phyloP scores from a whole-genome alignment of 2,329 filamentous ascomycete genomes.

The Proliferodiscus dingleyae region DNA sequence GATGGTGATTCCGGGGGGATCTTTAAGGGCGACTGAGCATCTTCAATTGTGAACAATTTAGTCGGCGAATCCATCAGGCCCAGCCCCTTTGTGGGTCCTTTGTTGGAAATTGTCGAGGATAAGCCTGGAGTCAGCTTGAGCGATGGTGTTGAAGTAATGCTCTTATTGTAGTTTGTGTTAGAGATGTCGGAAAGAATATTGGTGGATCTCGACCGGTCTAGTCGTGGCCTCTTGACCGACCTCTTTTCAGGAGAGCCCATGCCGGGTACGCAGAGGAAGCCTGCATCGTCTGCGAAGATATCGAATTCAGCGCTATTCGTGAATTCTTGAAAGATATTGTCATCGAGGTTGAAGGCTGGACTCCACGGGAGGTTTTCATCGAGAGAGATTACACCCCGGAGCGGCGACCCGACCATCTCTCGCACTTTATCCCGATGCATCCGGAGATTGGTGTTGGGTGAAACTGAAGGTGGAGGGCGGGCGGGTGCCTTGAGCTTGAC shows the following conservation, averaged over 20 bases:
- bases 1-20: slow-evolving; percentile 13
- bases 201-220: slow-evolving; percentile 59
- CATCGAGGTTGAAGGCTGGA: slow-evolving; percentile 61
- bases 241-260: slow-evolving; percentile 64
- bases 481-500: slow-evolving; percentile 69
- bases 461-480: slow-evolving; percentile 65
- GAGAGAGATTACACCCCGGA: slow-evolving; percentile 48
- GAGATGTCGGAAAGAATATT: slow-evolving; percentile 56
- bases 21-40: slow-evolving; percentile 22
- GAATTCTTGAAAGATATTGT: slow-evolving; percentile 49
- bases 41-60: slow-evolving; percentile 40
- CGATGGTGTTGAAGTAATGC: slow-evolving; percentile 45
- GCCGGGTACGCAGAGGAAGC: slow-evolving; percentile 43
- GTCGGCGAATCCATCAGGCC: slow-evolving; percentile 49
- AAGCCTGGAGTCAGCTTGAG: slow-evolving; percentile 41
- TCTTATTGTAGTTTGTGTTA: slow-evolving; percentile 43
- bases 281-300: slow-evolving; percentile 48
- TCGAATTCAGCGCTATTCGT: slow-evolving; percentile 48
- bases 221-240: slow-evolving; percentile 51
- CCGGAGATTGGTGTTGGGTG: slow-evolving; percentile 86
- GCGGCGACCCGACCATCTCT: slow-evolving; percentile 75
- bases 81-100: slow-evolving; percentile 55
- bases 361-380: slow-evolving; percentile 57
- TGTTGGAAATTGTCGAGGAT: slow-evolving; percentile 34
- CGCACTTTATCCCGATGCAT: slow-evolving; percentile 81